These are phyloP conservation scores for Lophium mytilinum DNA, from an alignment of 495 filamentous ascomycete species.

Conservation along the genomic window DNA sequence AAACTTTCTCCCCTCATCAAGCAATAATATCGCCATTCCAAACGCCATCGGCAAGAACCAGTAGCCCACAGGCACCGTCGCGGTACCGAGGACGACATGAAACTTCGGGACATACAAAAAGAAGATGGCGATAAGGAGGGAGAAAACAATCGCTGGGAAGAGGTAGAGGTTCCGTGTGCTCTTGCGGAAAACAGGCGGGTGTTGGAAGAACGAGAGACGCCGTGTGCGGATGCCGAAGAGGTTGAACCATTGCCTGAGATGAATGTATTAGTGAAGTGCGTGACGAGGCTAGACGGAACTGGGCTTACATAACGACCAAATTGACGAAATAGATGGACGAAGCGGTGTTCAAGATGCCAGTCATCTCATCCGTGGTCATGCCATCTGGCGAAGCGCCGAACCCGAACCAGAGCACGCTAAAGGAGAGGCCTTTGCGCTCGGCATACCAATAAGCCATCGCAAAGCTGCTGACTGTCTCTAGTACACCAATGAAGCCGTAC, in stretches of 20 bases:
- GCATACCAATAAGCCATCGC: conserved; percentile 61
- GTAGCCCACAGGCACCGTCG: conserved; percentile 51
- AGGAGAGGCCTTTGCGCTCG: conserved; percentile 49
- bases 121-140: conserved; percentile 41
- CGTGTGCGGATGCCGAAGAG: conserved; percentile 55
- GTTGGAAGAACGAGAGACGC: conserved; percentile 58
- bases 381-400: conserved; percentile 39
- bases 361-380: conserved; percentile 29
- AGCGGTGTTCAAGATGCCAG: conserved; percentile 45
- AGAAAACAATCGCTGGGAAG: conserved; percentile 56
- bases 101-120: conserved; percentile 29
- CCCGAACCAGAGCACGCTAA: conserved; percentile 49
- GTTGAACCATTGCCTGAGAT: conserved; percentile 60
- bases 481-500: conserved; percentile 55
- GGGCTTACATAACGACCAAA: conserved; percentile 56
- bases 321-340: conserved; percentile 65
- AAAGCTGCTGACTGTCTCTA: conserved; percentile 52
- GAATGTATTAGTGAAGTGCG: conserved; percentile 3
- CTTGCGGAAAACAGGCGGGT: conserved; percentile 52
- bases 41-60: conserved; percentile 60
- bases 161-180: conserved; percentile 52
- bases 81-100: conserved; percentile 46
- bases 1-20: conserved; percentile 53
- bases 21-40: conserved; percentile 49
- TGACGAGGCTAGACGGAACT: neutral